A percentile compares a stretch with the other conserved stretches of the same genome.
Conservation (phyloP, 441 rosid genomes). For the Eruca vesicaria region DNA sequence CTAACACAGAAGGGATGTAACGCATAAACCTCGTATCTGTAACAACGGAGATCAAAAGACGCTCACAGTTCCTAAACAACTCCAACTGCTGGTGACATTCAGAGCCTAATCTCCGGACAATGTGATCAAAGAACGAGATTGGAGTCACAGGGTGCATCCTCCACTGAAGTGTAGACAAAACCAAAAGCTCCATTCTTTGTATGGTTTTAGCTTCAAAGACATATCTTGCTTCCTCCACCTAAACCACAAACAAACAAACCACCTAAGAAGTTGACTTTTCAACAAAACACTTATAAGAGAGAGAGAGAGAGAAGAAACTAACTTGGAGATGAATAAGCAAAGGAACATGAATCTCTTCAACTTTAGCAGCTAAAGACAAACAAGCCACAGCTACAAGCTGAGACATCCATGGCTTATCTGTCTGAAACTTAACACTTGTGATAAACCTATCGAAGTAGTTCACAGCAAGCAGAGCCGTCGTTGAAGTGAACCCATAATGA, state of each 20-base stretch:
- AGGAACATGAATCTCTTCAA: constrained; percentile 68
- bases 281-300: constrained; percentile 5
- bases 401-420: constrained; percentile 68
- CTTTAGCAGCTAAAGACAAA: constrained; percentile 71
- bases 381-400: constrained; percentile 66
- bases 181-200: constrained; percentile 71
- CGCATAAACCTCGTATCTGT: constrained; percentile 48
- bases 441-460: constrained; percentile 70
- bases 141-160: constrained; percentile 74
- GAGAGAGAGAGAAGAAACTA: constrained; percentile 12
- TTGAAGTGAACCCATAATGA: constrained; percentile 52
- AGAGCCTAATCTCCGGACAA: constrained; percentile 48
- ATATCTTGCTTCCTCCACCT: constrained; percentile 58
- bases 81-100: constrained; percentile 43
- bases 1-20: constrained; percentile 48
- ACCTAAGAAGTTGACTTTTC: constrained; percentile 4
- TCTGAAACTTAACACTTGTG: constrained; percentile 42
- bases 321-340: constrained; percentile 64
- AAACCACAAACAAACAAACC: background rate
- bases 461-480: constrained; percentile 58
- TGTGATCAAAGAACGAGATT: constrained; percentile 56
- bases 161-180: constrained; percentile 64
- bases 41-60: constrained; percentile 41
- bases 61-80: constrained; percentile 49
- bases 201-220: constrained; percentile 66